Evolutionary conservation across 192 early-diverging fungal genomes (phyloP).

Genomic region (Linnemannia zychae): DNA sequence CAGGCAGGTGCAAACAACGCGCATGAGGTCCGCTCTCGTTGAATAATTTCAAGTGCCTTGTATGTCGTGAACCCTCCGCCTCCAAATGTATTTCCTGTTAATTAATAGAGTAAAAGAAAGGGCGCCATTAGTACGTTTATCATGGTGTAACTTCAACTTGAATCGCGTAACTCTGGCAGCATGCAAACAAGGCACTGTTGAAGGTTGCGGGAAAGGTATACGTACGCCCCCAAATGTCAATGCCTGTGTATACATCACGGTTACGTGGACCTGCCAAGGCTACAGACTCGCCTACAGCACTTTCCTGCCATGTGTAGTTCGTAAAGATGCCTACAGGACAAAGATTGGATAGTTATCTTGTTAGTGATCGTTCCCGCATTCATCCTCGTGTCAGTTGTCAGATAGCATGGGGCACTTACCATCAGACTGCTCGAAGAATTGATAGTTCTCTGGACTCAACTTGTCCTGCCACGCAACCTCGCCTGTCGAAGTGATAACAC

Average conservation of each 20-base stretch:
- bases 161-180: not conserved
- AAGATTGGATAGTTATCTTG: not conserved
- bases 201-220: not conserved
- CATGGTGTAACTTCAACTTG: too few relatives aligned
- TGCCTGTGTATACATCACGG: constrained; percentile 70
- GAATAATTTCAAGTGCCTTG: constrained; percentile 67
- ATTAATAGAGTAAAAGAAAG: not conserved
- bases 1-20: constrained; percentile 78
- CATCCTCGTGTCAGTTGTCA: constrained; percentile 54
- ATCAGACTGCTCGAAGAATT: constrained; percentile 69
- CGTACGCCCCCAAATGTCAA: constrained; percentile 76
- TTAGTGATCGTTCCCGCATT: not conserved
- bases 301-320: constrained; percentile 46
- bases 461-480: constrained; percentile 71
- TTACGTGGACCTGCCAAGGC: constrained; percentile 50
- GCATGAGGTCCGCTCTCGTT: constrained; percentile 55
- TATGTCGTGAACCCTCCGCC: constrained; percentile 30
- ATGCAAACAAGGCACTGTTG: not conserved
- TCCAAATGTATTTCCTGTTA: constrained; percentile 38
- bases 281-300: constrained; percentile 45
- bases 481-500: constrained; percentile 59
- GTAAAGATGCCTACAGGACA: constrained; percentile 32
- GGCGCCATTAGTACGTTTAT: not conserved
- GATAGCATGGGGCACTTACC: constrained; percentile 53
- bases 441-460: constrained; percentile 61